Conservation (phyloP, 2,329 filamentous ascomycete species). For the Neonectria coccinea region DNA sequence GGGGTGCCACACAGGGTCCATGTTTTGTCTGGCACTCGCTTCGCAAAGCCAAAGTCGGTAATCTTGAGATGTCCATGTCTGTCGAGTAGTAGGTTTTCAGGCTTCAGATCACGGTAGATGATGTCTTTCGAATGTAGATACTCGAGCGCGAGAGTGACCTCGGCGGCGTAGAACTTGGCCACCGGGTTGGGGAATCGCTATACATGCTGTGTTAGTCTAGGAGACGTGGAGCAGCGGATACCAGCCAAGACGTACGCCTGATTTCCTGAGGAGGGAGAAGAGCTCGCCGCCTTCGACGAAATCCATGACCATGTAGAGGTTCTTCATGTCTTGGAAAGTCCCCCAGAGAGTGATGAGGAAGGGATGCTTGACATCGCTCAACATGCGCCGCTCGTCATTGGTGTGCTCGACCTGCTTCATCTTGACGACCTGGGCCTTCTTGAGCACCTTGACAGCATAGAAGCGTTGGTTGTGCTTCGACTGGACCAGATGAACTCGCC, state of each 20-base stretch:
- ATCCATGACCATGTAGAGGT: constrained; percentile 99
- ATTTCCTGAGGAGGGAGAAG: constrained; percentile 94
- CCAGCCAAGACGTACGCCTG: constrained; percentile 71
- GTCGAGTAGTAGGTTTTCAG: constrained; percentile 91
- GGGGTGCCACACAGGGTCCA: constrained; percentile 99
- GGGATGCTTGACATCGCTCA: constrained; percentile 96
- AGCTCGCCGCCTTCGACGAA: constrained; percentile 99
- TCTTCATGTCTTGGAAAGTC: constrained; percentile 94
- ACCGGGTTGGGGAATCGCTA: constrained; percentile 98
- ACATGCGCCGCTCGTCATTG: constrained; percentile 96
- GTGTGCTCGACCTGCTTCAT: constrained; percentile 99
- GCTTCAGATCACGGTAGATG: constrained; percentile 97
- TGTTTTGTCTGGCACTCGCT: constrained; percentile 97
- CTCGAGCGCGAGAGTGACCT: constrained; percentile 94
- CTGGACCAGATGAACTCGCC: constrained; percentile 94
- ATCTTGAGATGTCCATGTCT: constrained; percentile 96
- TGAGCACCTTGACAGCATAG: constrained; percentile 98
- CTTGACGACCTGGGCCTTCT: constrained; percentile 98
- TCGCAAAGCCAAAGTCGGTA: constrained; percentile 98
- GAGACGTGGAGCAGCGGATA: background rate
- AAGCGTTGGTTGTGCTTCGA: constrained; percentile 98
- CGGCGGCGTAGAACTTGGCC: constrained; percentile 98
- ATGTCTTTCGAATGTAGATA: constrained; percentile 96
- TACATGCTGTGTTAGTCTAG: constrained; percentile 16
- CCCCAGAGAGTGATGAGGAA: constrained; percentile 99